Conservation (phyloP, 1,139 yeast species). For the Sugiyamaella pinicola region DNA sequence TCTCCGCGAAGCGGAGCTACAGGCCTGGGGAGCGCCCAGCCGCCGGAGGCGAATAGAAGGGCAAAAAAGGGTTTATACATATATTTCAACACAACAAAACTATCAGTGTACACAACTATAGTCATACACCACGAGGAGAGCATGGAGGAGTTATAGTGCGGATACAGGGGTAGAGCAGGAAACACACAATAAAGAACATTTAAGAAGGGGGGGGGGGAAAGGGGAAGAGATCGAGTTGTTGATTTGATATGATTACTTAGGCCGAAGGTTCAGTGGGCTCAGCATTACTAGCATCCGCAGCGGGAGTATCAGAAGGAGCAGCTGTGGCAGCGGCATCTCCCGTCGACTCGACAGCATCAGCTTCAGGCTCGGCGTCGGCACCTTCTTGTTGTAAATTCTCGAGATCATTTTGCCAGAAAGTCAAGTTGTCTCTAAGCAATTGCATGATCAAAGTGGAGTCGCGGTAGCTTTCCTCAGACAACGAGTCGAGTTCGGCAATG, state of each 20-base stretch:
- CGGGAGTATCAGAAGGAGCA: slow-evolving; percentile 21
- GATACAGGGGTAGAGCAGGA: slow-evolving; percentile 4
- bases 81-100: slow-evolving; percentile 13
- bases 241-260: too few species aligned
- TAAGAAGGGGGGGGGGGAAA: not conserved
- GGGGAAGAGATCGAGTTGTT: too few species aligned
- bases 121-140: not conserved
- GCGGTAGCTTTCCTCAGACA: slow-evolving; percentile 97
- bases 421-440: slow-evolving; percentile 96
- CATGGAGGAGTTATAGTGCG: slow-evolving; percentile 2
- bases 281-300: slow-evolving; percentile 25
- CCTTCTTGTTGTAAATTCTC: slow-evolving; percentile 63
- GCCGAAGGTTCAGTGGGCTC: slow-evolving; percentile 23
- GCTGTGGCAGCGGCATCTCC: slow-evolving; percentile 26
- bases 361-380: slow-evolving; percentile 47
- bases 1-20: too few species aligned
- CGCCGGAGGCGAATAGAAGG: too few species aligned
- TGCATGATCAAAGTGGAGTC: slow-evolving; percentile 99
- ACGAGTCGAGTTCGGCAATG: slow-evolving; percentile 96
- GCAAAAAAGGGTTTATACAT: slow-evolving; percentile 6
- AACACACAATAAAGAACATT: slow-evolving; percentile 11
- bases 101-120: slow-evolving; percentile 15
- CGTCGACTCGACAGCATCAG: slow-evolving; percentile 45
- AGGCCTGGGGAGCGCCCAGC: too few species aligned
- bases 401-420: slow-evolving; percentile 97